Conservation (phyloP, 2,329 filamentous ascomycete species). For the Aspergillus fumigatus region DNA sequence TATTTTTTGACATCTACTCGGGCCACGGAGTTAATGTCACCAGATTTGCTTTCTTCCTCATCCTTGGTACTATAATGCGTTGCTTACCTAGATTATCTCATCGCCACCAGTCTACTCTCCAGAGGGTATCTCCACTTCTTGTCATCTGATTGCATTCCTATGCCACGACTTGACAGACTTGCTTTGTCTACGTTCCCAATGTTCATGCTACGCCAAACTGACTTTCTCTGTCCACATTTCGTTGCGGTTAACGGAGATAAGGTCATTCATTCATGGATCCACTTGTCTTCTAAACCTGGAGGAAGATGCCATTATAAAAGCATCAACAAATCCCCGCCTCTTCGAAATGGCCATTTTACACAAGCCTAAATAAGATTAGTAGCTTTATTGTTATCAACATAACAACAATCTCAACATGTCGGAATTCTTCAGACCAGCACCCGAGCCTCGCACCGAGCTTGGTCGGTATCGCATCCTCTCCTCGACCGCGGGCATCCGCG, state of each 20-base stretch:
- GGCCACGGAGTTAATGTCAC: neutral
- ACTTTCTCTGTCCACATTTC: neutral
- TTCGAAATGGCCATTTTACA: neutral
- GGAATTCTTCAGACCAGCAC: slow-evolving; percentile 35
- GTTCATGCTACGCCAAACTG: too few relatives aligned
- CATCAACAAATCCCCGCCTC: neutral
- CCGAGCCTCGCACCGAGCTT: slow-evolving; percentile 56
- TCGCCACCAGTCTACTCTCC: neutral
- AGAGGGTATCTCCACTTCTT: neutral
- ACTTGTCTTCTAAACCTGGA: neutral
- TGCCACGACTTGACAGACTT: neutral
- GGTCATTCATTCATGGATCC: slow-evolving; percentile 1
- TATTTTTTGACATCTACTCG: neutral
- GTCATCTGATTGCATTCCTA: neutral
- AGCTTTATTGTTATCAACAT: neutral
- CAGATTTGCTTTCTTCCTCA: neutral
- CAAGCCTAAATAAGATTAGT: neutral
- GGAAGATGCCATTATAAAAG: neutral
- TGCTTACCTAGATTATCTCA: neutral
- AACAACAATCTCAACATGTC: slow-evolving; percentile 19
- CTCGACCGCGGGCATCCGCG: slow-evolving; percentile 60
- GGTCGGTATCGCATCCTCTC: slow-evolving; percentile 63
- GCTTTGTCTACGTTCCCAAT: neutral
- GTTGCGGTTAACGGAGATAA: neutral
- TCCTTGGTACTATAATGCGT: neutral